Conservation (phyloP, 2,329 filamentous ascomycete genomes). For the Pseudocercospora eumusae region DNA sequence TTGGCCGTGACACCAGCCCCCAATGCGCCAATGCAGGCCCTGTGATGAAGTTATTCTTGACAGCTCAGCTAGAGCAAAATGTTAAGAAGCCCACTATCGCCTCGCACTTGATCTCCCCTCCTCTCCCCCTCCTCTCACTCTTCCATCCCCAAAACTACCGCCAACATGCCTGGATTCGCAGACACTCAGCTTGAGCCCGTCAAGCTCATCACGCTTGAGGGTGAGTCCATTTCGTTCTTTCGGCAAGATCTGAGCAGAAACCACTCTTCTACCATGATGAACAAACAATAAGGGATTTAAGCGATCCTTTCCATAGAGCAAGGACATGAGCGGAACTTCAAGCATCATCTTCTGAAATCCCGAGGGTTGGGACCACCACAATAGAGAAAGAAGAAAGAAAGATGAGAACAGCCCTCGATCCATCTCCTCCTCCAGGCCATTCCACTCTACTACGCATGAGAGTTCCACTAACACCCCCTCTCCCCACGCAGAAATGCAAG, state of each 20-base stretch:
- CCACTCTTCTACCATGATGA: background rate
- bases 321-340: slow-evolving; percentile 3
- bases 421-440: background rate
- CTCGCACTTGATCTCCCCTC: background rate
- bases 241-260: background rate
- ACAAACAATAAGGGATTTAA: slow-evolving; percentile 15
- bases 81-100: slow-evolving; percentile 2
- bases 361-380: slow-evolving; percentile 1
- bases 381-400: background rate
- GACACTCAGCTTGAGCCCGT: slow-evolving; percentile 37
- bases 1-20: slow-evolving; percentile 10
- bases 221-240: slow-evolving; percentile 30
- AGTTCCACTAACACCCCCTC: slow-evolving; percentile 1
- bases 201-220: slow-evolving; percentile 39
- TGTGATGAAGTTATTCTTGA: slow-evolving; percentile 9
- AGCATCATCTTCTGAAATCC: slow-evolving; percentile 5
- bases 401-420: slow-evolving; percentile 1
- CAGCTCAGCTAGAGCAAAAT: slow-evolving; percentile 11
- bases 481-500: slow-evolving; percentile 40
- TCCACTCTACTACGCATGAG: too few species aligned
- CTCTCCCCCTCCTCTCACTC: background rate
- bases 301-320: slow-evolving; percentile 7
- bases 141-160: background rate
- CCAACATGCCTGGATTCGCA: slow-evolving; percentile 26
- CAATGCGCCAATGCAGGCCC: slow-evolving; percentile 13